Conservation (phyloP, 23 red algal species). For the Gracilaria domingensis region DNA sequence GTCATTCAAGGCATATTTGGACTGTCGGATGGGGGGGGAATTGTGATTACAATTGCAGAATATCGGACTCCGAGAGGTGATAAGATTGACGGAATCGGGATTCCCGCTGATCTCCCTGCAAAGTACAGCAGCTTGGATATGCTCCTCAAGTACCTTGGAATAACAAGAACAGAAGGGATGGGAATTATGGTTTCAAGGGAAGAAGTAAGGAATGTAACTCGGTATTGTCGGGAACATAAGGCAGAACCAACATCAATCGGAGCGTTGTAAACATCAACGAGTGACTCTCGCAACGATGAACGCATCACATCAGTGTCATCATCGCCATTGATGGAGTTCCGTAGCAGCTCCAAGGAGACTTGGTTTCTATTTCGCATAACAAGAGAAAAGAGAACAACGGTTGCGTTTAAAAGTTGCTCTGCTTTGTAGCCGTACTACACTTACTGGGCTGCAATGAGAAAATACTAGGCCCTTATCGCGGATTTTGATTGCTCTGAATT, state of each 20-base stretch:
- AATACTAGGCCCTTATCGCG: no score
- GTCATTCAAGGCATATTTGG: constrained; percentile 93
- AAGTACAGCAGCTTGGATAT: constrained; percentile 18
- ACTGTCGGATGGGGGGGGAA: constrained; percentile 77
- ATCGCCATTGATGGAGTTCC: no score
- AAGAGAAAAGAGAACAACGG: no score
- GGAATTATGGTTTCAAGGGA: constrained; percentile 19
- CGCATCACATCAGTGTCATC: no score
- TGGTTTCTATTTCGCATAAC: no score
- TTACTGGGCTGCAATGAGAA: no score
- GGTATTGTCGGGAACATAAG: constrained; percentile 3
- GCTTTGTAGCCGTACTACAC: no score
- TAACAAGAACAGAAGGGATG: constrained; percentile 40
- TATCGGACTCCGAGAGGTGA: constrained; percentile 82
- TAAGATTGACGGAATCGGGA: constrained; percentile 60
- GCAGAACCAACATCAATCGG: background rate
- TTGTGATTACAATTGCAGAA: constrained; percentile 78
- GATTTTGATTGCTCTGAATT: no score
- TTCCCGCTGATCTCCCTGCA: constrained; percentile 47
- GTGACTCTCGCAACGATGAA: no score
- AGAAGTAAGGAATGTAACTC: constrained; percentile 44
- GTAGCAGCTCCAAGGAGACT: no score
- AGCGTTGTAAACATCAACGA: background rate
- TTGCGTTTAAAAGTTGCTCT: no score
- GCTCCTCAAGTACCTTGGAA: constrained; percentile 37